phyloP scores from a whole-genome alignment of 1,139 yeast species.

The Protomyces lactucae-debilis region DNA sequence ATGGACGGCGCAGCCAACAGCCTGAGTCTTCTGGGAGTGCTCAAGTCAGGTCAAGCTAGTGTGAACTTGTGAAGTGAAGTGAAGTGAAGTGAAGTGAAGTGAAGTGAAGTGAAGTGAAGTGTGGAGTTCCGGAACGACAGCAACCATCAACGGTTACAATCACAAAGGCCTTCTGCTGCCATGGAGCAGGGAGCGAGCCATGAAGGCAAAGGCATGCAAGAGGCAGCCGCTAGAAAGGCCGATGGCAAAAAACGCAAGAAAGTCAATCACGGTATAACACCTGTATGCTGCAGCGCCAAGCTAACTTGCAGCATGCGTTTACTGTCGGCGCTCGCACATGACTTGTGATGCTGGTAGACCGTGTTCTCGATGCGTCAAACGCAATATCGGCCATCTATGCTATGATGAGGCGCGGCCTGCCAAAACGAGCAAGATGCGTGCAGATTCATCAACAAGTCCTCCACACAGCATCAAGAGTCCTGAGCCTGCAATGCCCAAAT shows the following conservation, averaged over 20 bases:
- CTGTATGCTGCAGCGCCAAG: not conserved
- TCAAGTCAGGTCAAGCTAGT: no score
- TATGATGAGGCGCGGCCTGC: constrained; percentile 61
- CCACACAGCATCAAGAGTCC: not conserved
- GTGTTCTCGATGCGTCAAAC: constrained; percentile 76
- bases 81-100: no score
- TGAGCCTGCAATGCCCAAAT: not conserved
- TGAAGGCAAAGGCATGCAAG: not conserved
- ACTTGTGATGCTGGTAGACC: constrained; percentile 83
- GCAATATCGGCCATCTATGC: constrained; percentile 86
- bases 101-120: not conserved
- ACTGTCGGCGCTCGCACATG: constrained; percentile 91
- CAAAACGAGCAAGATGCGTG: constrained; percentile 5
- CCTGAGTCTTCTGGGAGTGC: no score
- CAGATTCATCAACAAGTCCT: not conserved
- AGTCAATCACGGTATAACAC: constrained; percentile 13
- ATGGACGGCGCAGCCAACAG: no score
- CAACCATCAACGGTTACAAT: not conserved
- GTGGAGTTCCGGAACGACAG: not conserved
- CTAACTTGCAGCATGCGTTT: constrained; percentile 65
- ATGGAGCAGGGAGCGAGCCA: not conserved
- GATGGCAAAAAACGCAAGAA: constrained; percentile 22
- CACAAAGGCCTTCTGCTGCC: not conserved
- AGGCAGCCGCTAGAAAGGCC: not conserved
- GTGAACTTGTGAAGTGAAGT: no score